Base-by-base conservation (phyloP, 2,329 filamentous ascomycete species). In the Xylaria sp. region DNA sequence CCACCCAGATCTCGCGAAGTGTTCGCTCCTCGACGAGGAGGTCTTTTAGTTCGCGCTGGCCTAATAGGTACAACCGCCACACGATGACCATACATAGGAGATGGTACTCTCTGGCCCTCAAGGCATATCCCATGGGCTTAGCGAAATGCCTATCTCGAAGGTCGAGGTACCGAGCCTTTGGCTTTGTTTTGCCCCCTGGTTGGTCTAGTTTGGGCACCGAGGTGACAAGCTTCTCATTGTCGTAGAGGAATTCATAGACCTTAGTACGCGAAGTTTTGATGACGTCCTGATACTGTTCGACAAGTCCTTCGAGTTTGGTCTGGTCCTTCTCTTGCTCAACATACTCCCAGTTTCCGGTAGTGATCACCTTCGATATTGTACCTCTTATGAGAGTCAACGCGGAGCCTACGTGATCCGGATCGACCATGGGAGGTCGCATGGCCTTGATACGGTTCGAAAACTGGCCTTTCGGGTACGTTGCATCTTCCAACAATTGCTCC, bases 11-110 rank as follows among this genome's bases (percentile, higher is more conserved):
- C 8, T 37, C n/a, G 2, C 60, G n/a, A 17, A 48, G 54, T 0
- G 4, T 21, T 17, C 31, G 19, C 46, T 70, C 63, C 7, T 49
- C 62, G 1, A 19, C 11, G 13, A 71, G 17, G 2, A 68, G 3
- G 0, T 63, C 43, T 8, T 1, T 0, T 3, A 68, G 35, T 8
- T 3, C 9, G 25, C 25, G 0, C 3, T 4, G 7, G 0, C 41
- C 47, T 1, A 23, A 0, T 1, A 58, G 33, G 15, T 66, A 58
- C 3, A 60, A 43, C 31, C 25, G 54, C 44, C 58, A 64, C 9
- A 8, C 17, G 40, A 67, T 13, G 0, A 41, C 5, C 19, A 68
- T 2, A 4, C 53, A 51, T 2, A 68, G 15, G 27, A 62, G 5
- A 4, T 62, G 43, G 25, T 25, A 49, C 35, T 31, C 33, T 31